Percentiles rank a stretch among this genome's conserved stretches.
These are phyloP conservation scores for Jaltomata sinuosa DNA, from an alignment of 257 asterid species.

Conservation along the genomic window DNA sequence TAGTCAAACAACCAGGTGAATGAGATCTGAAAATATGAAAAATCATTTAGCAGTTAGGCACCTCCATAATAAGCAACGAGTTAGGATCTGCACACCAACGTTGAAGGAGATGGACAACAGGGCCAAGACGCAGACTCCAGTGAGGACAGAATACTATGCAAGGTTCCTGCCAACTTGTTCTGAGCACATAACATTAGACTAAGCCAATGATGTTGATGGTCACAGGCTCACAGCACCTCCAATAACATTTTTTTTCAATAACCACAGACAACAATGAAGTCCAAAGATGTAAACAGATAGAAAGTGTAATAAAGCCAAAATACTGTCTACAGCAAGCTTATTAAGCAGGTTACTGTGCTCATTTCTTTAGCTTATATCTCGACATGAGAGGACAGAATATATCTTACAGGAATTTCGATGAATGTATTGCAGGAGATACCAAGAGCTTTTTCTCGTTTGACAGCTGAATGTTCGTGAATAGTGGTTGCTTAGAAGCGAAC, in stretches of 20 bases:
- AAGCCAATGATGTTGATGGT: background rate
- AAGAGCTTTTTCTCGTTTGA: constrained; percentile 52
- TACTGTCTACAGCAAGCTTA: background rate
- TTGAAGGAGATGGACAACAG: constrained; percentile 67
- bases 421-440: constrained; percentile 65
- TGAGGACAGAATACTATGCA: constrained; percentile 89
- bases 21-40: background rate
- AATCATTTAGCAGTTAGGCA: constrained; percentile 2
- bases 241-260: background rate
- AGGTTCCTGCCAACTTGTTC: constrained; percentile 84
- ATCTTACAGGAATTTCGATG: constrained; percentile 61
- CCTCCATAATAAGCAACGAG: constrained; percentile 84
- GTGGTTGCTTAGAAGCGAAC: constrained; percentile 64
- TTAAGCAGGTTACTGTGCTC: background rate
- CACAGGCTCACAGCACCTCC: background rate
- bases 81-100: constrained; percentile 69
- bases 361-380: background rate
- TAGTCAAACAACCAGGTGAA: background rate
- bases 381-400: background rate
- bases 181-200: constrained; percentile 16
- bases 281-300: background rate
- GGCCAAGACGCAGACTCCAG: constrained; percentile 92
- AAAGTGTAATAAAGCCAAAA: background rate
- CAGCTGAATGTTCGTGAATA: constrained; percentile 59
- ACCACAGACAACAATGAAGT: background rate